Percentiles rank a stretch among this genome's conserved stretches.
phyloP scores from a whole-genome alignment of 2,329 filamentous ascomycete species.

The Trichoderma harzianum region DNA sequence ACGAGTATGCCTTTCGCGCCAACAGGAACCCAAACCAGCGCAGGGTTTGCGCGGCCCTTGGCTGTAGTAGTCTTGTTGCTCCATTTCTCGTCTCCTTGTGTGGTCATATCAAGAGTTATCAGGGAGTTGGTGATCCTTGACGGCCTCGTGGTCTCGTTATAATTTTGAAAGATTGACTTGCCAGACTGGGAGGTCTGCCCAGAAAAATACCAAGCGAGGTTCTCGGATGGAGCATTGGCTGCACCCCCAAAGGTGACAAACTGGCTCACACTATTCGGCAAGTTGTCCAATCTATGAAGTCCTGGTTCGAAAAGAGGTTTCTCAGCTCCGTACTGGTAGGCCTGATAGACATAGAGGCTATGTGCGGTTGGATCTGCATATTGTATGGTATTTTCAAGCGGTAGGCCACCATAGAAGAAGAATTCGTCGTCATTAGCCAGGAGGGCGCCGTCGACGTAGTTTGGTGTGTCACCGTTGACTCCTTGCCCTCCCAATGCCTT shows the following conservation, averaged over 20 bases:
- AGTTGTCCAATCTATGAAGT: slow-evolving; percentile 37
- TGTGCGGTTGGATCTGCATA: slow-evolving; percentile 41
- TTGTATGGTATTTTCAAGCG: slow-evolving; percentile 36
- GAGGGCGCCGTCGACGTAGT: slow-evolving; percentile 61
- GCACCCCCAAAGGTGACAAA: slow-evolving; percentile 64
- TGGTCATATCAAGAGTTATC: slow-evolving; percentile 58
- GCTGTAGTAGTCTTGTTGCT: slow-evolving; percentile 55
- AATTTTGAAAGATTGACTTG: slow-evolving; percentile 46
- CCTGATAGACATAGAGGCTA: slow-evolving; percentile 49
- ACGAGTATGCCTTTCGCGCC: slow-evolving; percentile 72
- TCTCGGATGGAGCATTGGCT: slow-evolving; percentile 65
- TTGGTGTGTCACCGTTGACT: slow-evolving; percentile 52
- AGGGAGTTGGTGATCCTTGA: slow-evolving; percentile 52
- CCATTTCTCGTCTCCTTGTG: slow-evolving; percentile 52
- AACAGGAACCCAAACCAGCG: slow-evolving; percentile 74
- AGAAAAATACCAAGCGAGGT: slow-evolving; percentile 68
- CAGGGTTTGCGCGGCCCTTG: slow-evolving; percentile 57
- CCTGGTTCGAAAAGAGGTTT: slow-evolving; percentile 42
- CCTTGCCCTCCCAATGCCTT: slow-evolving; percentile 49
- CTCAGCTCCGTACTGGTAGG: slow-evolving; percentile 48
- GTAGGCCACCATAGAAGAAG: slow-evolving; percentile 59
- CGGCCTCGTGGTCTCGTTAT: slow-evolving; percentile 37
- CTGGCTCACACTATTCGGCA: slow-evolving; percentile 50
- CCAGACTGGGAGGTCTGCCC: slow-evolving; percentile 53
- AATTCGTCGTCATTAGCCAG: slow-evolving; percentile 63